A percentile compares a stretch with the other conserved stretches of the same genome.
These are phyloP conservation scores for Gossypium anomalum DNA, from an alignment of 345 rosid species.

Conservation along the genomic window DNA sequence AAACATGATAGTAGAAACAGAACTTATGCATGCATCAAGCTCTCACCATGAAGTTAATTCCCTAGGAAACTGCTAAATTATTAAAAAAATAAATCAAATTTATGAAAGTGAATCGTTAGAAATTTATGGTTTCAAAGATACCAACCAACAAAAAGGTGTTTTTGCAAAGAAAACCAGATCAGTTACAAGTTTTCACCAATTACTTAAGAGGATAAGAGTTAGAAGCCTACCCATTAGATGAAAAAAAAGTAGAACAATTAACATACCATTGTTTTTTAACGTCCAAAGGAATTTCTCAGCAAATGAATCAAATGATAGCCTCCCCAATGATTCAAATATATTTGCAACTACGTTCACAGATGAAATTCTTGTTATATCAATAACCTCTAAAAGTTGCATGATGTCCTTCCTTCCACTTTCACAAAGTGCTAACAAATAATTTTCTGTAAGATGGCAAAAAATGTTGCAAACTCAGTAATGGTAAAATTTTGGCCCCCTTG, in stretches of 20 bases:
- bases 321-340: conserved; percentile 64
- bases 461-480: not conserved
- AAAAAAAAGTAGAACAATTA: conserved; percentile 8
- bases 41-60: not conserved
- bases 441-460: conserved; percentile 44
- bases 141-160: not conserved
- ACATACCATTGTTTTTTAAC: conserved; percentile 48
- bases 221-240: not conserved
- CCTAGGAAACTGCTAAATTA: not conserved
- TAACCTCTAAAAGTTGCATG: conserved; percentile 46
- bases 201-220: not conserved
- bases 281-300: conserved; percentile 50
- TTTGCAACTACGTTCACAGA: conserved; percentile 30
- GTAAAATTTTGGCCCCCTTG: not conserved
- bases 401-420: conserved; percentile 52
- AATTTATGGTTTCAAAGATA: conserved; percentile 1
- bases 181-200: conserved; percentile 8
- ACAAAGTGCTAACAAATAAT: conserved; percentile 67
- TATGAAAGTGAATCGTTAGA: not conserved
- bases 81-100: not conserved
- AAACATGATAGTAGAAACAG: not conserved
- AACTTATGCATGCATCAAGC: not conserved
- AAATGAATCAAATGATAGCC: conserved; percentile 45
- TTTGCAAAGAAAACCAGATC: not conserved
- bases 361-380: conserved; percentile 54